Base-by-base conservation (phyloP, 192 early-diverging fungal species). In the Gorgonomyces haynaldii region DNA sequence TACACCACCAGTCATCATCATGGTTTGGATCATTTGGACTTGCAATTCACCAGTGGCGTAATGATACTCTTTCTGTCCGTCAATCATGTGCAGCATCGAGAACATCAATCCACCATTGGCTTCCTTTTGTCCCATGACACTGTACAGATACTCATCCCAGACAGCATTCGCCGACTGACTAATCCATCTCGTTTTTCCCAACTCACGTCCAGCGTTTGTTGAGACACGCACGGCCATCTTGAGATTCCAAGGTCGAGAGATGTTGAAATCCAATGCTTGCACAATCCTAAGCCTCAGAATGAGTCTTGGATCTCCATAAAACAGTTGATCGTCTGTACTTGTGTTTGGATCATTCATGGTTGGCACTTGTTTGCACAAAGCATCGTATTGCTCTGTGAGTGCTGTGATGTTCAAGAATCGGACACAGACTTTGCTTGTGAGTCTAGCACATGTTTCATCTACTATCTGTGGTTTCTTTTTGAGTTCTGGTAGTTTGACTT, bases 391-490 rank as follows among this genome's bases (percentile, higher is more conserved):
- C 4, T 19, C 26, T 1, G 60, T 15, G 8, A 69, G 10, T 4
- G 31, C 56, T 3, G 44, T 47, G 21, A 69, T 61, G 46, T 69
- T 65, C 5, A 57, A 35, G 12, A 69, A 37, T 37, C 44, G 48
- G 28, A 69, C 59, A 50, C 67, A 69, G 0, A 53, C 52, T 38
- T 60, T 32, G 21, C 23, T 21, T 13, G 46, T 35, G 9, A 49
- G 31, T 36, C 46, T 32, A 1, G 24, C 24, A 2, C 24, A 21
- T n/a, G 28, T 15, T 3, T n/a, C 15, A 3, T 21, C n/a, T 4
- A 28, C 16, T 4, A 15, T 8, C 24, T 35, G 34, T 28, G 23
- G 23, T 49, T 49, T 49, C 29, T 26, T 6, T 13, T 26, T 49
- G 12, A 32, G n/a, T 49, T 49, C 28, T 24, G 46, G 46, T 12